phyloP scores from a whole-genome alignment of 1,284 basidiomycete genomes.

The Calocybe gambosa region DNA sequence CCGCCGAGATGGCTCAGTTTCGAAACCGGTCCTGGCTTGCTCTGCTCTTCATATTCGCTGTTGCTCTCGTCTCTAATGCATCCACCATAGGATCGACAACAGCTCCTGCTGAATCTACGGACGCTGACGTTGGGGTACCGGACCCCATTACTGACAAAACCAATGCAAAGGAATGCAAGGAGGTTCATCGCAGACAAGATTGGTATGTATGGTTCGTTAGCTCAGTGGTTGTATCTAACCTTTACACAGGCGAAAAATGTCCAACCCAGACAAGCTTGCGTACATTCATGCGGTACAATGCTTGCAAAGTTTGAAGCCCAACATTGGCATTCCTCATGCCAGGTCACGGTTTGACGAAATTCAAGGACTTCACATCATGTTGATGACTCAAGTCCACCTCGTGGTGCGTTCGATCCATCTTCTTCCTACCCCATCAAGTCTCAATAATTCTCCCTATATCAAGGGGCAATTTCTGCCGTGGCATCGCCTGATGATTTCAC shows the following conservation, averaged over 20 bases:
- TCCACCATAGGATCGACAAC: no score
- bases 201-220: no score
- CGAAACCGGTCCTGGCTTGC: no score
- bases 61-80: no score
- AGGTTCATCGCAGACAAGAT: no score
- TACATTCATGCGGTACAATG: conserved; percentile 19
- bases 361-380: conserved; percentile 16
- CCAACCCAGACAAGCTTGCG: background rate
- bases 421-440: background rate
- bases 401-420: conserved; percentile 13
- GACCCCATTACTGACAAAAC: no score
- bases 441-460: background rate
- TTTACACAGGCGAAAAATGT: background rate
- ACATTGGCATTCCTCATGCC: conserved; percentile 2
- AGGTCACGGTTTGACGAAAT: conserved; percentile 20
- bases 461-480: conserved; percentile 18
- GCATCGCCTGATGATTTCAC: conserved; percentile 12
- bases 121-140: no score
- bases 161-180: no score
- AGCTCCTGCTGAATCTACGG: no score
- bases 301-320: conserved; percentile 11
- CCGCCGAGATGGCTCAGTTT: no score
- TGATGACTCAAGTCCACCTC: conserved; percentile 15
- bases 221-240: no score
- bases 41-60: no score